Conservation (phyloP, 768 basidiomycete species). For the Lactarius tabidus region DNA sequence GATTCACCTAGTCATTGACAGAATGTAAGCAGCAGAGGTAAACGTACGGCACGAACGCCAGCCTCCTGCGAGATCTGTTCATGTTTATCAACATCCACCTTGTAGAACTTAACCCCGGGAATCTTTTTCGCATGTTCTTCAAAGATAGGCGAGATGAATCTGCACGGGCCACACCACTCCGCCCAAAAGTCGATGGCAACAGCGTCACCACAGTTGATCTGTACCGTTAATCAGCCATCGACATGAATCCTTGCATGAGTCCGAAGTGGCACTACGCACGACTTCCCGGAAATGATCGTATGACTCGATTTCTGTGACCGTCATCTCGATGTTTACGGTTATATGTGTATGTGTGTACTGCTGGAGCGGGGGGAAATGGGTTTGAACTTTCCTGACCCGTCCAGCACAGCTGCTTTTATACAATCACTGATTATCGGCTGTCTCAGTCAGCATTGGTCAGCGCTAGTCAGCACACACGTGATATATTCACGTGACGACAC, state of each 20-base stretch:
- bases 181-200: slow-evolving; percentile 73
- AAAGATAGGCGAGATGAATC: slow-evolving; percentile 59
- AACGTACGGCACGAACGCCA: slow-evolving; percentile 59
- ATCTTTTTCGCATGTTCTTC: slow-evolving; percentile 42
- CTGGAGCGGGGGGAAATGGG: background rate
- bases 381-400: background rate
- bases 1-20: background rate
- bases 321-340: slow-evolving; percentile 31
- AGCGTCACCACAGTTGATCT: slow-evolving; percentile 46
- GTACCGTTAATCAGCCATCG: background rate
- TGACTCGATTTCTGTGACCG: slow-evolving; percentile 38
- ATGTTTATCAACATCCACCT: slow-evolving; percentile 67
- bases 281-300: slow-evolving; percentile 39
- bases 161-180: slow-evolving; percentile 73
- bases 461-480: no score
- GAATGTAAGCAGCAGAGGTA: no score
- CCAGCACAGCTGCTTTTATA: no score
- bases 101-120: slow-evolving; percentile 56
- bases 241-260: background rate
- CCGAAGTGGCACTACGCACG: slow-evolving; percentile 35
- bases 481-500: no score
- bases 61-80: slow-evolving; percentile 52
- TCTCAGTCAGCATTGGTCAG: no score
- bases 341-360: background rate
- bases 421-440: no score